A percentile compares a stretch with the other conserved stretches of the same genome.
Conservation (phyloP, 768 basidiomycete genomes). For the Rhizopogon vesiculosus region DNA sequence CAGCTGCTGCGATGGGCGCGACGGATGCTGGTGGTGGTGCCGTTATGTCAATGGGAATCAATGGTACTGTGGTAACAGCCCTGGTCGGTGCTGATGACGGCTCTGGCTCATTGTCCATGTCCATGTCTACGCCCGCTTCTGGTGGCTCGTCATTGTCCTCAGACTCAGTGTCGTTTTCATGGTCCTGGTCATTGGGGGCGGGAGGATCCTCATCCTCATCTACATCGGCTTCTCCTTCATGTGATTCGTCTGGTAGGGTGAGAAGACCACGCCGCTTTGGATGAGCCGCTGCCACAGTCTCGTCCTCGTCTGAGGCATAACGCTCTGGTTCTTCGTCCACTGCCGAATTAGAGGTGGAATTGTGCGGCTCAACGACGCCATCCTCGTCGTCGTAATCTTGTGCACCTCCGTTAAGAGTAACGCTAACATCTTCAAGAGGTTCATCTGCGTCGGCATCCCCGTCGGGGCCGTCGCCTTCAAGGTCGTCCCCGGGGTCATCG, state of each 20-base stretch:
- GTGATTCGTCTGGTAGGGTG: background rate
- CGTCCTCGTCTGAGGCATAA: constrained; percentile 3
- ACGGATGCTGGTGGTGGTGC: constrained; percentile 16
- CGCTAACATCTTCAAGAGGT: background rate
- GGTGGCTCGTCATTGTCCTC: constrained; percentile 19
- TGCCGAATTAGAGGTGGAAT: background rate
- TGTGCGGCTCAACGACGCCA: constrained; percentile 4
- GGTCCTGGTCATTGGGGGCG: constrained; percentile 2
- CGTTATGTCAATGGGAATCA: constrained; percentile 6
- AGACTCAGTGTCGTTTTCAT: constrained; percentile 26
- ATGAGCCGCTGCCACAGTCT: background rate
- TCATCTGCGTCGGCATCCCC: constrained; percentile 6
- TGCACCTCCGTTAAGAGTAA: constrained; percentile 1
- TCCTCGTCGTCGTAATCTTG: constrained; percentile 14
- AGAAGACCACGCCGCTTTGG: background rate
- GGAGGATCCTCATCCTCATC: constrained; percentile 13
- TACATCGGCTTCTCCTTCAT: constrained; percentile 7
- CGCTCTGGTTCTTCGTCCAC: constrained; percentile 2
- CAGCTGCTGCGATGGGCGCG: constrained; percentile 29
- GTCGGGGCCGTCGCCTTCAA: constrained; percentile 13
- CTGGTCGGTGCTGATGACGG: constrained; percentile 11
- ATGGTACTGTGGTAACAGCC: background rate
- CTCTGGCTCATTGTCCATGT: constrained; percentile 13
- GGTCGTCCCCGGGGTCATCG: constrained; percentile 8
- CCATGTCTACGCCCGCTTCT: constrained; percentile 15